Conservation (phyloP, 2,329 filamentous ascomycete species). For the Rutstroemia sp. region DNA sequence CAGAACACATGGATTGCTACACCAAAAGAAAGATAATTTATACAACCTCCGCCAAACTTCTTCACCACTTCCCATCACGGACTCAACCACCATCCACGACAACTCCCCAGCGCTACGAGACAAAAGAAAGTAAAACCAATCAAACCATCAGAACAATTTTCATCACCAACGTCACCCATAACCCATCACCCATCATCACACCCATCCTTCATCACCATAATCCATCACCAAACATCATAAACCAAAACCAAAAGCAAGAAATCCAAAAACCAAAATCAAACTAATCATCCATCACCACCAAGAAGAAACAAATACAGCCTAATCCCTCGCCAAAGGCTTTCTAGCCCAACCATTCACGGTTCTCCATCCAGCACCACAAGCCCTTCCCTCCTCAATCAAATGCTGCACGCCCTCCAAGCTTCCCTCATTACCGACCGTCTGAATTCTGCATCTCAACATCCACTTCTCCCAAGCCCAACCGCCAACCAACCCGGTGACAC, state of each 20-base stretch:
- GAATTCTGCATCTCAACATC: conserved; percentile 80
- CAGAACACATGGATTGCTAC: conserved; percentile 6
- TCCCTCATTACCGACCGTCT: conserved; percentile 67
- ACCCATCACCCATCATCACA: not conserved
- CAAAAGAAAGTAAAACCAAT: not conserved
- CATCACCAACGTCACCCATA: not conserved
- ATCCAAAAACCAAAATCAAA: not conserved
- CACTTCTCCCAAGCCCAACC: conserved; percentile 95
- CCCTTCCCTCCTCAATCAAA: conserved; percentile 56
- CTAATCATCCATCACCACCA: not conserved
- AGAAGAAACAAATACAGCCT: not conserved
- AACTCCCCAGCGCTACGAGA: not conserved
- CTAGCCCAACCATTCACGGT: conserved; percentile 56
- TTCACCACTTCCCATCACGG: not conserved
- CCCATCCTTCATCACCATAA: not conserved
- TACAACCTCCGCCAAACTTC: conserved; percentile 2
- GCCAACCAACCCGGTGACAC: conserved; percentile 73
- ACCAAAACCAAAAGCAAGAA: not conserved
- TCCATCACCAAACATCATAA: not conserved
- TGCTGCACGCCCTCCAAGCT: conserved; percentile 53
- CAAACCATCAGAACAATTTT: not conserved
- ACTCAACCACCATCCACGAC: not conserved
- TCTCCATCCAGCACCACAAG: conserved; percentile 51
- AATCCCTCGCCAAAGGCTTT: conserved; percentile 41
- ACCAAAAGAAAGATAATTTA: conserved; percentile 6